phyloP scores from a whole-genome alignment of 768 basidiomycete species.

The Leccinum pellstonianum region DNA sequence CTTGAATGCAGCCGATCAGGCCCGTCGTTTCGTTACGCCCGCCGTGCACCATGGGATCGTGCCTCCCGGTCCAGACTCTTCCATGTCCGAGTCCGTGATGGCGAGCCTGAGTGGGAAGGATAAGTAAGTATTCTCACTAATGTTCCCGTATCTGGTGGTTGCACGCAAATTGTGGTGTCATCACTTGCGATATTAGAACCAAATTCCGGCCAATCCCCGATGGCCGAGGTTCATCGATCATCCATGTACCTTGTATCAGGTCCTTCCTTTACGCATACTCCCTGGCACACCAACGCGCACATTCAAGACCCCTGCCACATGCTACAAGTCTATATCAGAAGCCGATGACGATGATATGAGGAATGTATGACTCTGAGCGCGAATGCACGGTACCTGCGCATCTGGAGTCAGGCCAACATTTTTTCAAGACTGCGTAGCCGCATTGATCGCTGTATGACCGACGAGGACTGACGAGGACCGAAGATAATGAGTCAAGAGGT shows the following conservation, averaged over 20 bases:
- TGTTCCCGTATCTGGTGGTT: not conserved
- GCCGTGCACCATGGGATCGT: not conserved
- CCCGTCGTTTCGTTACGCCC: not conserved
- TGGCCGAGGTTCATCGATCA: not conserved
- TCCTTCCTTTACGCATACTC: not conserved
- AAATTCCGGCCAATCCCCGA: not conserved
- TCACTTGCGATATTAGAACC: no score
- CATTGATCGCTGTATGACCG: not conserved
- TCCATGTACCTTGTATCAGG: not conserved
- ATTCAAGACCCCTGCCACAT: not conserved
- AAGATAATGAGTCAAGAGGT: not conserved
- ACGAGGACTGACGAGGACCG: not conserved
- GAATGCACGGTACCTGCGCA: not conserved
- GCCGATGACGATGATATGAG: not conserved
- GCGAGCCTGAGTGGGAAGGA: not conserved
- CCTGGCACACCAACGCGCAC: not conserved
- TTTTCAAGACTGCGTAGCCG: not conserved
- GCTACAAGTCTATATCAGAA: not conserved
- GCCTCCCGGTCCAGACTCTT: not conserved
- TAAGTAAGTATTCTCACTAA: not conserved
- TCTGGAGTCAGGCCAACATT: not conserved
- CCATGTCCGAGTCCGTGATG: not conserved
- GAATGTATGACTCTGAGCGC: not conserved
- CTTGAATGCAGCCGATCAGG: not conserved
- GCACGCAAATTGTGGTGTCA: not conserved